Conservation (phyloP, 75 land plant genomes). For the Pseudotsuga menziesii region DNA sequence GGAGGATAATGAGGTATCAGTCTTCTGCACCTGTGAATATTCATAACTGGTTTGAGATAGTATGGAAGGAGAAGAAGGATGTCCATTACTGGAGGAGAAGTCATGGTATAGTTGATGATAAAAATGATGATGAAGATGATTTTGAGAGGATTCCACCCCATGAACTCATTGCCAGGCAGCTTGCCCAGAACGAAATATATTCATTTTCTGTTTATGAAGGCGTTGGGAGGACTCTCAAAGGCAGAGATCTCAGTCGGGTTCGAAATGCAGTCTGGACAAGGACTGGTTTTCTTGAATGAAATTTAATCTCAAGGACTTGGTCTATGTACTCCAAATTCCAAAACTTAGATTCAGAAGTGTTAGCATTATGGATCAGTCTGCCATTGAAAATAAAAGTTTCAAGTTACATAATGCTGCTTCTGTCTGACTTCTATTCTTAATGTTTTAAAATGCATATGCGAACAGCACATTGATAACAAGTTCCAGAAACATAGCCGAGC, state of each 20-base stretch:
- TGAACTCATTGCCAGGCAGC: constrained; percentile 50
- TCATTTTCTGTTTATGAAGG: constrained; percentile 81
- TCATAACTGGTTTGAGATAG: constrained; percentile 59
- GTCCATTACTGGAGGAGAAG: constrained; percentile 6
- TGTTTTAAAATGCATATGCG: too few relatives aligned
- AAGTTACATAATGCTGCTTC: too few relatives aligned
- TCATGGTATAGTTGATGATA: constrained; percentile 8
- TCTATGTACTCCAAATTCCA: background rate
- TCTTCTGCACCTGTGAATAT: constrained; percentile 70
- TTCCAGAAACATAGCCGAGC: too few relatives aligned
- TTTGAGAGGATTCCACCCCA: constrained; percentile 70
- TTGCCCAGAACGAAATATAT: constrained; percentile 43
- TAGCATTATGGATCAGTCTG: background rate
- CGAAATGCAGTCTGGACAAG: constrained; percentile 62
- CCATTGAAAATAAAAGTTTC: too few relatives aligned
- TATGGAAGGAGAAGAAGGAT: constrained; percentile 6
- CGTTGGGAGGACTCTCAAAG: constrained; percentile 76
- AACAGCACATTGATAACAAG: too few relatives aligned
- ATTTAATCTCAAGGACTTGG: background rate
- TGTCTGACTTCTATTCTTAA: too few relatives aligned
- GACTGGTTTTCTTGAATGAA: constrained; percentile 68
- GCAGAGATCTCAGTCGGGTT: constrained; percentile 76
- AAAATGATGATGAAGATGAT: constrained; percentile 15
- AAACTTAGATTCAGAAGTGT: background rate
- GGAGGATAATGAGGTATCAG: constrained; percentile 15